phyloP scores from a whole-genome alignment of 2,329 filamentous ascomycete species.

The Fusarium nurragi region DNA sequence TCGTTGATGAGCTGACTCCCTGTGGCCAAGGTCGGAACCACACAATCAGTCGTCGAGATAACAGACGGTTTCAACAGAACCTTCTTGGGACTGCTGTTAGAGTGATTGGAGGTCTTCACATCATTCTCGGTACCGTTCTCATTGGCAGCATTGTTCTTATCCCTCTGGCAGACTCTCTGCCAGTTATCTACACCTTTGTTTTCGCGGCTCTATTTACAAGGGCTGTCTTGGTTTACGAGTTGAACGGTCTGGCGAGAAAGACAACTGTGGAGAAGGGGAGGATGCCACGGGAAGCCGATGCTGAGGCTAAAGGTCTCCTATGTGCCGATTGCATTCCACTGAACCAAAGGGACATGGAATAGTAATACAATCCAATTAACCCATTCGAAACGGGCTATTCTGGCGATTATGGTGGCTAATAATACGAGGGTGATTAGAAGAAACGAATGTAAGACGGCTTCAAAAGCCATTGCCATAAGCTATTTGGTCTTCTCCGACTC shows the following conservation, averaged over 20 bases:
- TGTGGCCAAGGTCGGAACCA: slow-evolving; percentile 11
- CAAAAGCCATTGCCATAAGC: not conserved
- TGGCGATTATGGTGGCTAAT: slow-evolving; percentile 36
- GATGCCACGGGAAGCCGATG: too few species aligned
- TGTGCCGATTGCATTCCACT: too few species aligned
- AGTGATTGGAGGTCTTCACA: slow-evolving; percentile 14
- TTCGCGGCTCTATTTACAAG: slow-evolving; percentile 13
- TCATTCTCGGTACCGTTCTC: slow-evolving; percentile 21
- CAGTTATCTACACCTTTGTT: slow-evolving; percentile 24
- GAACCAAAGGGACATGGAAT: too few species aligned
- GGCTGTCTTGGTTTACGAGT: too few species aligned
- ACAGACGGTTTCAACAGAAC: not conserved
- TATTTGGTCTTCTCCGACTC: not conserved
- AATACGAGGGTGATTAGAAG: not conserved
- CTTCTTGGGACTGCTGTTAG: slow-evolving; percentile 1
- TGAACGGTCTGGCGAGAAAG: too few species aligned
- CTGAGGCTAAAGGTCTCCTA: too few species aligned
- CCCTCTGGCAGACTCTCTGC: slow-evolving; percentile 21
- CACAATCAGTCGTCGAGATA: not conserved
- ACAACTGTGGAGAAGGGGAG: too few species aligned
- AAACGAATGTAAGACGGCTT: not conserved
- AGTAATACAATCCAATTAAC: too few species aligned
- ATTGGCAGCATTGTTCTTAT: slow-evolving; percentile 19
- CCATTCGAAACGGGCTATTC: slow-evolving; percentile 49
- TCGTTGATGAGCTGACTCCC: slow-evolving; percentile 16